A percentile compares a stretch with the other conserved stretches of the same genome.
phyloP scores from a whole-genome alignment of 148 eudicot species.

The Persicaria maculosa region DNA sequence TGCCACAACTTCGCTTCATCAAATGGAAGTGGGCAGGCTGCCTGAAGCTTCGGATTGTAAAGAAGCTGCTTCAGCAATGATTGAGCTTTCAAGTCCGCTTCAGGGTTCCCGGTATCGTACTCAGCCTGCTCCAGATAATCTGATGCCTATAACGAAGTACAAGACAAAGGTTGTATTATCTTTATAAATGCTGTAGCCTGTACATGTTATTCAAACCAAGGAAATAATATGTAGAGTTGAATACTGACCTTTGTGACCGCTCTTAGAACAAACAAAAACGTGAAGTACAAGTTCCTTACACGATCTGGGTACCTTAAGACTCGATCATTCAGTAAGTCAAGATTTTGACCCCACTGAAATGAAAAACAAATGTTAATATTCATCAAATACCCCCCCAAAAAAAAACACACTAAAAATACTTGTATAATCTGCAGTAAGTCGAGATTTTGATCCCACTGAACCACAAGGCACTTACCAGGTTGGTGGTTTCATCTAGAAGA shows the following conservation, averaged over 20 bases:
- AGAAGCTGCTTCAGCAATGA: conserved; percentile 73
- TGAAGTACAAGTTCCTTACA: conserved; percentile 84
- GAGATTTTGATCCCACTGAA: background rate
- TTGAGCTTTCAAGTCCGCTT: conserved; percentile 79
- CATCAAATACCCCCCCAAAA: background rate
- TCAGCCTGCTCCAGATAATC: conserved; percentile 91
- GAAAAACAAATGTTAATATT: conserved; percentile 1
- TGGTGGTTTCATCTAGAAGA: conserved; percentile 73
- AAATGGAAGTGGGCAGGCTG: conserved; percentile 94
- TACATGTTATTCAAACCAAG: conserved; percentile 1
- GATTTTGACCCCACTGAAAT: conserved; percentile 90
- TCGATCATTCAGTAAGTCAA: conserved; percentile 68
- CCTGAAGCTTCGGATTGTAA: conserved; percentile 59
- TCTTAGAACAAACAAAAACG: conserved; percentile 89
- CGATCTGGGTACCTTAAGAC: conserved; percentile 81
- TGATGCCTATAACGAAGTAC: conserved; percentile 43
- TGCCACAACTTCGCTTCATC: conserved; percentile 97
- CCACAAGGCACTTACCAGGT: conserved; percentile 36
- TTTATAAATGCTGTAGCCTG: background rate
- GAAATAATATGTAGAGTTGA: background rate
- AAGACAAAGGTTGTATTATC: background rate
- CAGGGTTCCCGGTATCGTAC: conserved; percentile 81
- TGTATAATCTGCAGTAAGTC: background rate
- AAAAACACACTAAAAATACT: background rate
- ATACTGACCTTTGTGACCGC: conserved; percentile 80